Evolutionary conservation across 495 filamentous ascomycete genomes (phyloP).

Genomic region (Friedmanniomyces simplex): DNA sequence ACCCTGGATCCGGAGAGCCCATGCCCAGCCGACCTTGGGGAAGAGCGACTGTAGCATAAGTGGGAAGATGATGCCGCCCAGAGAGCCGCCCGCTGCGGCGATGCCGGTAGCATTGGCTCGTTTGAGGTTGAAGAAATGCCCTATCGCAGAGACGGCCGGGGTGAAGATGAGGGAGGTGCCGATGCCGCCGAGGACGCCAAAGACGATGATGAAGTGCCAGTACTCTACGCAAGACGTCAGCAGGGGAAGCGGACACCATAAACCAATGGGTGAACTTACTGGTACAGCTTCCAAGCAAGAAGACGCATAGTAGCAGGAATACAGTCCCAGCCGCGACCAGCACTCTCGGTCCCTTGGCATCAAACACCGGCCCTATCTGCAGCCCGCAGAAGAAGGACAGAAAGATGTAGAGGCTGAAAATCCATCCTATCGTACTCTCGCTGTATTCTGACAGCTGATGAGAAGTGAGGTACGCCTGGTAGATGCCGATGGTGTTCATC

Average conservation of each 20-base stretch:
- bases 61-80: constrained; percentile 68
- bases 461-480: constrained; percentile 30
- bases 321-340: constrained; percentile 29
- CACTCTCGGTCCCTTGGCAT: constrained; percentile 28
- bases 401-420: constrained; percentile 35
- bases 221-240: constrained; percentile 37
- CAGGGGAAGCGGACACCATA: background rate
- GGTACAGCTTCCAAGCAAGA: constrained; percentile 32
- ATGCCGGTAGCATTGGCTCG: constrained; percentile 78
- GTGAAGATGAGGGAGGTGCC: constrained; percentile 79
- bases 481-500: constrained; percentile 33
- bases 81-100: constrained; percentile 64
- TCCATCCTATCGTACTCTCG: constrained; percentile 34
- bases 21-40: constrained; percentile 55
- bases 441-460: constrained; percentile 31
- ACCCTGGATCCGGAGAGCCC: constrained; percentile 60
- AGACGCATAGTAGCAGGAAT: constrained; percentile 22
- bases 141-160: constrained; percentile 65
- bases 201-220: constrained; percentile 83
- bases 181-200: constrained; percentile 66
- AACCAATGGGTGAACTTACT: constrained; percentile 4
- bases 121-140: constrained; percentile 67
- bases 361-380: constrained; percentile 34
- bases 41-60: constrained; percentile 54
- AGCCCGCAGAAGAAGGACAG: constrained; percentile 35